Base-by-base conservation (phyloP, 129 eudicot genomes). In the Heracleum sosnowskyi region DNA sequence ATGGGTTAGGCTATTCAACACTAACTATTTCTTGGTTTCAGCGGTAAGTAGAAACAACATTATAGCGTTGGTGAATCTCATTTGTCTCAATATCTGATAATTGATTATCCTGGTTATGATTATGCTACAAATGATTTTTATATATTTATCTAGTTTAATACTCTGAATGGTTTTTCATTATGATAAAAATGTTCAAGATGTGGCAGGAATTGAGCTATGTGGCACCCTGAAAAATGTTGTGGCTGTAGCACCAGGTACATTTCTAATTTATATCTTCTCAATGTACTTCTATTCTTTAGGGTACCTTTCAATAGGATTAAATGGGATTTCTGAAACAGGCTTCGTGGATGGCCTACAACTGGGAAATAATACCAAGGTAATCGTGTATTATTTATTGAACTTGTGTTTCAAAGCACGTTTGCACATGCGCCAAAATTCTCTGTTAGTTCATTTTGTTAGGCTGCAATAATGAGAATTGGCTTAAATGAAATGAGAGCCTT, bases 241-340 rank as follows among this genome's bases (percentile, higher is more conserved):
- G 85, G 97, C 97, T 31, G 76, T 95, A 76, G 99, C 97, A 84
- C 97, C 99, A 90, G 98, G 98, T n/a, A n/a, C n/a, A n/a, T 91
- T 70, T 4, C 80, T 71, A 20, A 4, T 39, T 39, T 79, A 34
- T 22, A 20, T 78, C 74, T 31, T 37, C n/a, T 71, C 2, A 37
- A 5, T 75, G 40, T 44, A 40, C 33, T 39, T 22, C 36, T 77
- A 57, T 63, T n/a, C 75, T 12, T 34, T 24, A 26, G 28, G n/a
- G n/a, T n/a, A n/a, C n/a, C 28, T 18, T 75, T 15, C 33, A 44
- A 13, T 44, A 75, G 49, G 51, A 45, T 36, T 49, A 72, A 20
- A 46, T 71, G 35, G 76, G 57, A 29, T 36, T 78, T 57, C 74
- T 16, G 77, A 18, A 41, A 66, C 90, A 95, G 99, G 99, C 34